Base-by-base conservation (phyloP, 1,284 basidiomycete genomes). In the Chiua sp. region DNA sequence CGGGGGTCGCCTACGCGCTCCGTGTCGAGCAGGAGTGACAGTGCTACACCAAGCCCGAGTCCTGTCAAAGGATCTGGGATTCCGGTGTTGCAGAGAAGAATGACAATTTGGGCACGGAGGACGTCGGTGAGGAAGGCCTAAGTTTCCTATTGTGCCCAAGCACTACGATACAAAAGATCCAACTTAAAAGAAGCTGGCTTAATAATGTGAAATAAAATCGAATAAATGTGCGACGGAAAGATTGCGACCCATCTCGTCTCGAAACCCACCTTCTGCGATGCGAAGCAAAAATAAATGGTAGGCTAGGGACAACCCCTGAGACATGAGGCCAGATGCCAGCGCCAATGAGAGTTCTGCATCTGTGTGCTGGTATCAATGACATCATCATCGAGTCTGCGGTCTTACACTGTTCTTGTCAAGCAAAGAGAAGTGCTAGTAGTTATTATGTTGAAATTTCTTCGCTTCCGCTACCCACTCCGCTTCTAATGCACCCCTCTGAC, bases 61-160 rank as follows among this genome's bases (percentile, higher is more conserved):
- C 73, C 68, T 4, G 55, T 60, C 39, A 72, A 69, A 20, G 71
- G 59, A 0, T 71, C 73, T 47, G 73, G 61, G 28, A 71, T 74
- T 33, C 73, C 73, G 33, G 59, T 72, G 28, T 55, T 75, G 33
- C 68, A 70, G 53, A 63, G 73, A 53, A 42, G 67, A 49, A 70
- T 63, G 72, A 75, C 73, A 35, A 70, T 75, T 54, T 67, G 66
- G n/a, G 73, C 68, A 28, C 60, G 66, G 49, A 62, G 57, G 35
- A 53, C 46, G 33, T 68, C 71, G 16, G 56, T 63, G 54, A 67
- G 44, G 58, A 68, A 63, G 48, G 37, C 55, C n/a, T 69, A 60
- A 51, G 49, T 16, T 26, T 26, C n/a, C n/a, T n/a, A n/a, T n/a
- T n/a, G 33, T 33, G 33, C 33, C 33, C 33, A 12, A 33, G 33